Percentiles rank a stretch among this genome's conserved stretches.
Evolutionary conservation across 2,329 filamentous ascomycete species (phyloP).

Genomic region (Dothideomycetes sp.): DNA sequence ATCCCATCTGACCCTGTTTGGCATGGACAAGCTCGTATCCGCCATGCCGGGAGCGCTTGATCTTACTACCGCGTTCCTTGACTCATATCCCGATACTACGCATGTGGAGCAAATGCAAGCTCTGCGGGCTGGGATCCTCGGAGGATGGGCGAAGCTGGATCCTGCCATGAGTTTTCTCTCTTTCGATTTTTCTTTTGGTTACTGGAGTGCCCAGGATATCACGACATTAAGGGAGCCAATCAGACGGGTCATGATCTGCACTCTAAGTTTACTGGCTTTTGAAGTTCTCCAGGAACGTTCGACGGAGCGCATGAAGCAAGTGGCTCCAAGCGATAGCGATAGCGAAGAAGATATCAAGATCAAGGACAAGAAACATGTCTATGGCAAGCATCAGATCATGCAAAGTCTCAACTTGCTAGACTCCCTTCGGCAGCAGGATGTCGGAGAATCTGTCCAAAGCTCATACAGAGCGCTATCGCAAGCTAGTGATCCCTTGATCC

Average conservation of each 20-base stretch:
- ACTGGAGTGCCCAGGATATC: slow-evolving; percentile 40
- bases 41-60: slow-evolving; percentile 1
- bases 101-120: slow-evolving; percentile 9
- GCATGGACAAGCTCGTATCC: slow-evolving; percentile 9
- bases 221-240: slow-evolving; percentile 29
- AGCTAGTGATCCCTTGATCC: slow-evolving; percentile 6
- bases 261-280: slow-evolving; percentile 9
- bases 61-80: slow-evolving; percentile 4
- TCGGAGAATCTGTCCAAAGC: slow-evolving; percentile 2
- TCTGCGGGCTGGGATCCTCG: slow-evolving; percentile 7
- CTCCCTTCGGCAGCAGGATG: background rate
- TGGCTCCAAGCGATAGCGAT: background rate
- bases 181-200: slow-evolving; percentile 38
- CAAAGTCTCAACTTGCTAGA: slow-evolving; percentile 11
- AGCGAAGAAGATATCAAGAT: background rate
- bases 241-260: slow-evolving; percentile 27
- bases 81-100: background rate
- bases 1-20: slow-evolving; percentile 9
- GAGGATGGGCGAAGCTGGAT: slow-evolving; percentile 9
- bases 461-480: slow-evolving; percentile 9
- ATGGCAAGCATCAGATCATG: slow-evolving; percentile 12
- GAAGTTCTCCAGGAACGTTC: slow-evolving; percentile 8
- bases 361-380: background rate
- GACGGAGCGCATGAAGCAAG: background rate
- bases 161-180: slow-evolving; percentile 32